Evolutionary conservation across 2,329 filamentous ascomycete species (phyloP).

Genomic region (Sporothrix luriei): DNA sequence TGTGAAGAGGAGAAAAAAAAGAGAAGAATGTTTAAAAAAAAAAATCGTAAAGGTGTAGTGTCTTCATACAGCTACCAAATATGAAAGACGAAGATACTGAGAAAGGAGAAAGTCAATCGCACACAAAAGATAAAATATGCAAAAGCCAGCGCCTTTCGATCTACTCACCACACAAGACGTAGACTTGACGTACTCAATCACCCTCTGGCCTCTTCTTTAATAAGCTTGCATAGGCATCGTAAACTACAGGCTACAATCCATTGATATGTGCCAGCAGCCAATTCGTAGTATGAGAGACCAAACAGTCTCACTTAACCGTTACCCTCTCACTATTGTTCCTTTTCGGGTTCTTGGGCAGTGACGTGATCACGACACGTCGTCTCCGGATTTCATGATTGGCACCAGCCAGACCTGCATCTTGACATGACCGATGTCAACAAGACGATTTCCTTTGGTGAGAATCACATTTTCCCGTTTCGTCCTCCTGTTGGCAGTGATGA

Average conservation of each 20-base stretch:
- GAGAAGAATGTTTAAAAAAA: too few species aligned
- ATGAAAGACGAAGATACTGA: neutral
- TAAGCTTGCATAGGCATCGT: neutral
- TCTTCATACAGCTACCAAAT: neutral
- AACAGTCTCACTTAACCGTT: too few species aligned
- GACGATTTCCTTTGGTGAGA: neutral
- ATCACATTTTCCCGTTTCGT: neutral
- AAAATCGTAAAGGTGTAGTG: too few species aligned
- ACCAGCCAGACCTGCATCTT: neutral
- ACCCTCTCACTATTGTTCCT: too few species aligned
- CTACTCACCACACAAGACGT: neutral
- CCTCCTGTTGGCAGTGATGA: neutral
- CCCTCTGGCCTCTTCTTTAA: neutral
- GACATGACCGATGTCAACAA: slow-evolving; percentile 18
- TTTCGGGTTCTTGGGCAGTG: neutral
- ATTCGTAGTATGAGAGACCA: too few species aligned
- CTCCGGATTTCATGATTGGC: neutral
- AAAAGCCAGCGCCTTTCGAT: neutral
- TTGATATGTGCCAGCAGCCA: neutral
- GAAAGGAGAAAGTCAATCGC: neutral
- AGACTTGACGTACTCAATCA: neutral
- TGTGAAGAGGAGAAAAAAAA: too few species aligned
- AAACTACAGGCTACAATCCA: too few species aligned
- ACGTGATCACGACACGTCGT: slow-evolving; percentile 13
- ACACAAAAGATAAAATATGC: neutral